Base-by-base conservation (phyloP, 176 grass and related monocot species). In the Oryza glumipatula region DNA sequence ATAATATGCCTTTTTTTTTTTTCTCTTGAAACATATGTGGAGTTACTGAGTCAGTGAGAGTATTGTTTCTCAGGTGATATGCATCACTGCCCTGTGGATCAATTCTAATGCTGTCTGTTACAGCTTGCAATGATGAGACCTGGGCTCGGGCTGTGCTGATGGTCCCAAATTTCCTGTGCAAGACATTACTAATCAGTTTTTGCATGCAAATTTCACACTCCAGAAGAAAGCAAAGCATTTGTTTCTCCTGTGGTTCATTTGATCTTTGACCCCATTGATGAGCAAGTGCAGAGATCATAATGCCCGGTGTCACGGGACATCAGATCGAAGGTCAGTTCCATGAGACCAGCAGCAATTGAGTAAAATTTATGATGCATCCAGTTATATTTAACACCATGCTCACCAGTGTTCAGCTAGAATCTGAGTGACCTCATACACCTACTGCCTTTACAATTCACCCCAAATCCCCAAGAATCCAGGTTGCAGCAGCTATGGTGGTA, bases 271-370 rank as follows among this genome's bases (percentile, higher is more conserved):
- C 79, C 79, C 65, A 82, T 71, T 77, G 73, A 76, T 81, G 78
- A 61, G 71, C 71, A 76, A 73, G 72, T 82, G 69, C 78, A 76
- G 72, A 48, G 24, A 76, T 48, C 65, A 76, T 82, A 76, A 76
- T 36, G 79, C 24, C 23, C 49, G 49, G 48, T 47, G 72, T 70
- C 79, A 77, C 65, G 72, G 36, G 79, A 64, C 78, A 45, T 70
- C 49, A 69, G 76, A 79, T 65, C 79, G 39, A 69, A 60, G 79
- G 11, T 13, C 63, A 67, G 69, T 30, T 83, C 64, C 5, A 56
- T 35, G 52, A 56, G 52, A 56, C 13, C 47, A 16, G 7, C 26
- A 24, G 13, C 10, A 16, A 19, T 32, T 17, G 24, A 63, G 17
- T 76, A 14, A 22, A 77, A 68, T 70, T 87, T 61, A 76, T 64